Conservation (phyloP, 768 basidiomycete genomes). For the Lentinula aciculospora region DNA sequence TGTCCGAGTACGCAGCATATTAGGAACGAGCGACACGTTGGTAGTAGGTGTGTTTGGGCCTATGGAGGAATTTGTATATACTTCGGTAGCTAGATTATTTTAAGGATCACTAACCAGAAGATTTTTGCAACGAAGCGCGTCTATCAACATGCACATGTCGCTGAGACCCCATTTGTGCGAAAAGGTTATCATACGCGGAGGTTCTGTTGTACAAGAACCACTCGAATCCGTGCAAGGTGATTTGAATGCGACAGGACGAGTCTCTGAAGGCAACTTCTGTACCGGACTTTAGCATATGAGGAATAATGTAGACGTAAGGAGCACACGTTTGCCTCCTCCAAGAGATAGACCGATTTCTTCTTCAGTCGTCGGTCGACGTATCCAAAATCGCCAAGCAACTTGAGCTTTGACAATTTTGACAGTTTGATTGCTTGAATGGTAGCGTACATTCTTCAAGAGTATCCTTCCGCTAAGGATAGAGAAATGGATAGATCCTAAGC, state of each 20-base stretch:
- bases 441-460: slow-evolving; percentile 80
- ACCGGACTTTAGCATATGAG: slow-evolving; percentile 5
- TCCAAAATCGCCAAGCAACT: slow-evolving; percentile 94
- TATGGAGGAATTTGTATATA: background rate
- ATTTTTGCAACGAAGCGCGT: slow-evolving; percentile 32
- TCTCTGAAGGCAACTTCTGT: slow-evolving; percentile 30
- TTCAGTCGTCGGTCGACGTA: slow-evolving; percentile 71
- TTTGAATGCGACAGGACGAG: slow-evolving; percentile 73
- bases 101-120: slow-evolving; percentile 29
- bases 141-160: slow-evolving; percentile 23
- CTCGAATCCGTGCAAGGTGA: slow-evolving; percentile 81
- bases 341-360: slow-evolving; percentile 52
- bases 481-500: slow-evolving; percentile 82
- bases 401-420: slow-evolving; percentile 79
- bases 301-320: slow-evolving; percentile 3
- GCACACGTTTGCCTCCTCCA: slow-evolving; percentile 50
- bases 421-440: slow-evolving; percentile 91
- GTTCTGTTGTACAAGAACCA: slow-evolving; percentile 93
- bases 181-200: slow-evolving; percentile 81
- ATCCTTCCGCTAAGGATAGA: slow-evolving; percentile 85
- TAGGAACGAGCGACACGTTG: slow-evolving; percentile 17
- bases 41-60: slow-evolving; percentile 1
- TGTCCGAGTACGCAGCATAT: slow-evolving; percentile 21
- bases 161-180: slow-evolving; percentile 63
- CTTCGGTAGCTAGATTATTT: background rate